Evolutionary conservation across 495 filamentous ascomycete genomes (phyloP), one percentile per base, ranked within the genome.

Genomic region (Podospora fimiseda): DNA sequence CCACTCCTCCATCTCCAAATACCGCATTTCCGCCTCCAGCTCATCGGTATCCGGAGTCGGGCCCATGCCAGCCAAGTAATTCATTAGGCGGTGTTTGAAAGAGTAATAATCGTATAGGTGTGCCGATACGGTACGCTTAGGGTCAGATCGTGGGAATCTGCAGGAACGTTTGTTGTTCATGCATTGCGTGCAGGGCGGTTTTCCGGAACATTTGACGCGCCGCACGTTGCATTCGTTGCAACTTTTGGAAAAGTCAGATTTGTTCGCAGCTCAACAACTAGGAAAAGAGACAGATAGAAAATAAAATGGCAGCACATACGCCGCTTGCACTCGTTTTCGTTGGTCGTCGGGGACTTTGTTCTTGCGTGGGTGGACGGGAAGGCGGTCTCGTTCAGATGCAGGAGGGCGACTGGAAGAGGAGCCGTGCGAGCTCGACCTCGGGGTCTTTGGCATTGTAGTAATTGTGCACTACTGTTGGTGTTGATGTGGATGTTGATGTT

Each of bases 161-260:
- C 71, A 74, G 2, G 58, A 50, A 30, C 69, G 59, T 43, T 57
- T 47, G 9, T 60, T 21, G 36, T 19, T 51, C 16, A 50, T 27
- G 53, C 72, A 73, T 48, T 68, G 64, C 8, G 43, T 24, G 53
- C 71, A 74, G 1, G 71, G 71, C 21, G 46, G 46, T 1, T 66
- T 54, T 23, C 71, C 71, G n/a, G 60, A 68, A 56, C 71, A 74
- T 48, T 71, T 74, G 55, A 70, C 68, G 45, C 70, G 69, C 14
- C 66, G 63, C 19, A 73, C 58, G 58, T 74, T 74, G 65, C 71
- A 74, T 50, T 57, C 60, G 53, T 74, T 73, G 61, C 71, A 74
- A 16, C 71, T 74, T 52, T 49, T 33, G 5, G n/a, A 18, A 4
- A 11, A 7, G 5, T 24, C 14, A 2, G 14, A 21, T 14, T 2